Percentiles rank a stretch among this genome's conserved stretches.
phyloP scores from a whole-genome alignment of 208 protist genomes.

The Balamuthia mandrillaris region DNA sequence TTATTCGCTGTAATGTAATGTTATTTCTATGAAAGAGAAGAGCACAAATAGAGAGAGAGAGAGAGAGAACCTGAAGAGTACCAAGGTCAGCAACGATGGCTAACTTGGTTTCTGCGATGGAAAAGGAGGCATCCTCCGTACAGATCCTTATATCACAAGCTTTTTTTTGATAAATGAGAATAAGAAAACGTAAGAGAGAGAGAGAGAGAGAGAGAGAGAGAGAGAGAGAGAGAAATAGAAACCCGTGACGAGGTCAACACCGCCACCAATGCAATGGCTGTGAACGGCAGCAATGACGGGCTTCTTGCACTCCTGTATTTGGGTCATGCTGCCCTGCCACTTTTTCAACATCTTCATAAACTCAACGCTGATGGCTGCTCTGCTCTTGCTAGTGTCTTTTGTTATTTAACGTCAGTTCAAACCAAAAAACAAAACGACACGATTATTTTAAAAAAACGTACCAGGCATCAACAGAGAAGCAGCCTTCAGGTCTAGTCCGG shows the following conservation, averaged over 20 bases:
- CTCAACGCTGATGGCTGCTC: neutral
- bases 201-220: neutral
- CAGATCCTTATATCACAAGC: constrained; percentile 13
- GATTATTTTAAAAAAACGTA: neutral
- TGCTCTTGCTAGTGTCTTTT: neutral
- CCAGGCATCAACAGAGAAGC: neutral
- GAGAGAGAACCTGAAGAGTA: no score
- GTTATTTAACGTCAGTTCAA: neutral
- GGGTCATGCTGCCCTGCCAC: constrained; percentile 3
- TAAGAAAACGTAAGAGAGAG: neutral
- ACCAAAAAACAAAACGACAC: neutral
- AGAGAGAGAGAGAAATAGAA: neutral
- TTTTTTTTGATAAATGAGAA: neutral
- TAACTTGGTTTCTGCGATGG: constrained; percentile 18
- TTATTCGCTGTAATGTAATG: constrained; percentile 33
- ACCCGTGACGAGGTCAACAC: constrained; percentile 9
- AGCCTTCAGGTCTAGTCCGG: constrained; percentile 5
- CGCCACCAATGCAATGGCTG: neutral
- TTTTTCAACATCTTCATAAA: neutral
- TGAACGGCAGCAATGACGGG: constrained; percentile 12
- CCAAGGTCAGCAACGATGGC: constrained; percentile 24
- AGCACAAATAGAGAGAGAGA: no score
- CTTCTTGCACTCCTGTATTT: constrained; percentile 15
- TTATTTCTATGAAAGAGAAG: no score
- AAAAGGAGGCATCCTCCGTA: constrained; percentile 20